Conservation (phyloP, 1,284 basidiomycete species). For the Heliocybe sulcata region DNA sequence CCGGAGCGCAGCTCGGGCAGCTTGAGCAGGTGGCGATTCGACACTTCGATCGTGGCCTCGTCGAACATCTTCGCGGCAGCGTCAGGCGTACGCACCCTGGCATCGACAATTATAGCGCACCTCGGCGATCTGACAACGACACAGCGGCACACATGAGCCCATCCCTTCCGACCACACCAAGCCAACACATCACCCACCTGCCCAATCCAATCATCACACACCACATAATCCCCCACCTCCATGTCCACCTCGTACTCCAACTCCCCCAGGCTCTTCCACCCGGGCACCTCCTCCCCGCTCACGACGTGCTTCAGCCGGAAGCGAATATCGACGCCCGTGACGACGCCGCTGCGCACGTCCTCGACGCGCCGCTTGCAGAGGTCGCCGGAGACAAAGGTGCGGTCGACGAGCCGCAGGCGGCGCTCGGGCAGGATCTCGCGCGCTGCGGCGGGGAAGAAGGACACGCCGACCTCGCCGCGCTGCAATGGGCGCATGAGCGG, state of each 20-base stretch:
- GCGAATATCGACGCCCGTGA: slow-evolving; percentile 54
- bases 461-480: slow-evolving; percentile 79
- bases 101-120: slow-evolving; percentile 17
- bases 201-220: slow-evolving; percentile 84
- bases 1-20: slow-evolving; percentile 73
- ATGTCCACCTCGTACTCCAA: slow-evolving; percentile 53
- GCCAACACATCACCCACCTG: slow-evolving; percentile 45
- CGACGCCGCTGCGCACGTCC: slow-evolving; percentile 73
- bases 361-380: slow-evolving; percentile 76
- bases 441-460: slow-evolving; percentile 50
- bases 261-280: slow-evolving; percentile 58
- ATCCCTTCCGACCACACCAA: background rate
- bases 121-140: slow-evolving; percentile 41
- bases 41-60: slow-evolving; percentile 66
- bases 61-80: slow-evolving; percentile 63
- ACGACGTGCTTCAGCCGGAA: slow-evolving; percentile 74
- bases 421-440: slow-evolving; percentile 71
- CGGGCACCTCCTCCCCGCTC: slow-evolving; percentile 49
- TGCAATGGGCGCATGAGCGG: slow-evolving; percentile 71
- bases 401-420: slow-evolving; percentile 69
- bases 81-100: background rate
- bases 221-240: slow-evolving; percentile 78
- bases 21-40: slow-evolving; percentile 51
- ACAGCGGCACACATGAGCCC: no score
- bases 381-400: slow-evolving; percentile 77